Evolutionary conservation across 257 asterid genomes (phyloP), one percentile per base, ranked within the genome.

Genomic region (Gentiana straminea): DNA sequence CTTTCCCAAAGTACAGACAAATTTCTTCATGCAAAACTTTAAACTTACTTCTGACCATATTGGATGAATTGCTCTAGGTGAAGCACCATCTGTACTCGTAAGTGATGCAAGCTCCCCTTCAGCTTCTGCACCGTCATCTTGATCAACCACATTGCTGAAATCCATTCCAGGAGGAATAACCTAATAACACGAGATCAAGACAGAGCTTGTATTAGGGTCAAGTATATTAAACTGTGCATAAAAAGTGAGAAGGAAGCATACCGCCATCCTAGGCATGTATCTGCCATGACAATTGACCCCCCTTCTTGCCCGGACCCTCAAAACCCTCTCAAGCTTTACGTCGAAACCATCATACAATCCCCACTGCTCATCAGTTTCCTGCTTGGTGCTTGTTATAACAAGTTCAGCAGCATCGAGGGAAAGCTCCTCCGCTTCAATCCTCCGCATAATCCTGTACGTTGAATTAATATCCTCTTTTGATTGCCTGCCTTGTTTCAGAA

Each of bases 91-190:
- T 2, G 38, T 49, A 60, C 54, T 73, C 36, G 80, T 81, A 48
- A 80, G 73, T 33, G 81, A 15, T 37, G 70, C 52, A 33, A 86
- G 79, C 51, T 86, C 95, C 24, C 84, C 79, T 51, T 84, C 94
- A 13, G 58, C 67, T 48, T 89, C 97, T 35, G 68, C 54, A 43
- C 49, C 39, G 39, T 85, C 97, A 67, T 86, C 94, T 62, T 78
- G 93, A 65, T 49, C 89, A 37, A 64, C 73, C 3, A 84, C 94
- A 62, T 73, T 86, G 77, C 86, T 81, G 44, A 86, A 86, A 70
- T 86, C 95, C 94, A 86, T 86, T 59, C 95, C 95, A 35, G 95
- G 95, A 66, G 94, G 86, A 67, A 86, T 81, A 58, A 86, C 95
- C 93, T 86, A 66, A 52, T 33, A 45, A 57, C 12, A 41, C 46